A percentile compares a stretch with the other conserved stretches of the same genome.
These are phyloP conservation scores for Kodamaea plutei DNA, from an alignment of 1,139 yeast species.

Conservation along the genomic window DNA sequence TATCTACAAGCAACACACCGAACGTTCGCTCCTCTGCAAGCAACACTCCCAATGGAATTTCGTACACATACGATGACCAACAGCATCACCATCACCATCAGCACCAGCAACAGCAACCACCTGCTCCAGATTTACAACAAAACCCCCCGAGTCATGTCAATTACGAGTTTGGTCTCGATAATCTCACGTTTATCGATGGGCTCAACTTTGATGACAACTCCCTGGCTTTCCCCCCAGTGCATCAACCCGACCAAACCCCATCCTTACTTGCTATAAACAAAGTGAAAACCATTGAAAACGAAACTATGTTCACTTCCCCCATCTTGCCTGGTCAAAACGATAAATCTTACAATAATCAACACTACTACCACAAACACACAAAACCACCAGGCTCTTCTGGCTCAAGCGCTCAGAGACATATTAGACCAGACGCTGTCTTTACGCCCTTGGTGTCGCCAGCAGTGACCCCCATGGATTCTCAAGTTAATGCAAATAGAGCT, in stretches of 20 bases:
- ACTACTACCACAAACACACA: slow-evolving; percentile 35
- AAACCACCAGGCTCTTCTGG: slow-evolving; percentile 10
- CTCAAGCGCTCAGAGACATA: slow-evolving; percentile 17
- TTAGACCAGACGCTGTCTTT: slow-evolving; percentile 50
- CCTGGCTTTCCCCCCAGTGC: slow-evolving; percentile 35
- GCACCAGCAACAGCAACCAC: slow-evolving; percentile 9
- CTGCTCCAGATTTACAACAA: neutral
- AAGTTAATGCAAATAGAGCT: slow-evolving; percentile 18
- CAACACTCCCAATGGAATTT: slow-evolving; percentile 10
- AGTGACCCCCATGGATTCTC: slow-evolving; percentile 56
- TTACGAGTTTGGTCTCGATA: slow-evolving; percentile 26
- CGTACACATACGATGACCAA: slow-evolving; percentile 9
- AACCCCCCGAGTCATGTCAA: slow-evolving; percentile 1
- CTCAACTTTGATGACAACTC: slow-evolving; percentile 21
- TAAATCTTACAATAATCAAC: slow-evolving; percentile 41
- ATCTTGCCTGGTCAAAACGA: slow-evolving; percentile 45
- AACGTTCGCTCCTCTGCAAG: slow-evolving; percentile 11
- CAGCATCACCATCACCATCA: slow-evolving; percentile 9
- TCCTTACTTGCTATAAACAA: slow-evolving; percentile 23
- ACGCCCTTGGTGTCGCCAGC: slow-evolving; percentile 79
- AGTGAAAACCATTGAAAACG: slow-evolving; percentile 8
- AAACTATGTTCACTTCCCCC: slow-evolving; percentile 30
- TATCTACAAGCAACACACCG: slow-evolving; percentile 9
- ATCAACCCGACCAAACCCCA: slow-evolving; percentile 23
- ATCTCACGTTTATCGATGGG: slow-evolving; percentile 28